These are phyloP conservation scores for Umbellularia californica DNA, from an alignment of 164 flowering plant species.

Conservation along the genomic window DNA sequence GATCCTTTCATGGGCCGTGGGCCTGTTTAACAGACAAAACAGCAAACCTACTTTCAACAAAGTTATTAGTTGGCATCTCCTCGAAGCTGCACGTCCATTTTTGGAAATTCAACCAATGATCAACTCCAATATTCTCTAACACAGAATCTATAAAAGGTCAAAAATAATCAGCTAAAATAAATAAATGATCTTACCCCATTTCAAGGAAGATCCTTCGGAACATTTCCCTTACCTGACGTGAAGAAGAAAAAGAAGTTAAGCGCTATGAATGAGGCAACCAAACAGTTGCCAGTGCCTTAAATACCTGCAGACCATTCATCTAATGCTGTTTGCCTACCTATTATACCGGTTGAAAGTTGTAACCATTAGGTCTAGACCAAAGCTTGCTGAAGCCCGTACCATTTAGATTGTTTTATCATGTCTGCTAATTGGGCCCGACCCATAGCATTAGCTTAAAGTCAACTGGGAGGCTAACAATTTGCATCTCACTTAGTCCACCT, in stretches of 20 bases:
- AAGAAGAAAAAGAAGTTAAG: background rate
- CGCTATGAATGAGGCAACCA: no score
- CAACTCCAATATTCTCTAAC: background rate
- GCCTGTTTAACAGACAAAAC: no score
- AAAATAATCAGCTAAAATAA: background rate
- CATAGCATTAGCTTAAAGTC: no score
- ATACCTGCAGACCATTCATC: background rate
- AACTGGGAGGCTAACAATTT: no score
- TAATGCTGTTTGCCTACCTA: background rate
- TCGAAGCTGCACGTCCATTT: slow-evolving; percentile 63
- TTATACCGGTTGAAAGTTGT: no score
- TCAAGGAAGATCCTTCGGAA: slow-evolving; percentile 67
- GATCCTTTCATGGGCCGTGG: no score
- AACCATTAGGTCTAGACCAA: no score
- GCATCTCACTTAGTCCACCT: no score
- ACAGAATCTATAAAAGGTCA: background rate
- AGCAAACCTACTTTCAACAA: slow-evolving; percentile 81
- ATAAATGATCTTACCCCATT: slow-evolving; percentile 62
- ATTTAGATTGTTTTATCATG: no score
- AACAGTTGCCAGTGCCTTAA: background rate
- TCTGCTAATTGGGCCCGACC: no score
- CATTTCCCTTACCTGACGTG: slow-evolving; percentile 63
- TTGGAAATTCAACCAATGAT: background rate
- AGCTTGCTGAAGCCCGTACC: no score
- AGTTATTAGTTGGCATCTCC: slow-evolving; percentile 97